These are phyloP conservation scores for Zanthoxylum bungeanum DNA, from an alignment of 345 rosid genomes.

Conservation along the genomic window DNA sequence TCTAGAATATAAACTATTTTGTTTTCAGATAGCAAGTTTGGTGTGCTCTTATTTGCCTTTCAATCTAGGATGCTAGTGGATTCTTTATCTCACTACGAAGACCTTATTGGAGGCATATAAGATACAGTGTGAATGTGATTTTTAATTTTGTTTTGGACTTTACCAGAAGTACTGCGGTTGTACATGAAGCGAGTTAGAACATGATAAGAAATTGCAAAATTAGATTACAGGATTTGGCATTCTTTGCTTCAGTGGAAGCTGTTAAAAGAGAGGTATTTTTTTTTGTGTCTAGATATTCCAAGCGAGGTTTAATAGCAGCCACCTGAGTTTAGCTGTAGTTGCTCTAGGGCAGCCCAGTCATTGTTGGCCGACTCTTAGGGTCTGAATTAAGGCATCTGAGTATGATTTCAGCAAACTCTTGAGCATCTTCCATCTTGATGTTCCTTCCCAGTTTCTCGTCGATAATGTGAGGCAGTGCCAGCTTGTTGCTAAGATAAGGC, in stretches of 20 bases:
- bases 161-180: not conserved
- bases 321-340: conserved; percentile 11
- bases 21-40: not conserved
- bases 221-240: not conserved
- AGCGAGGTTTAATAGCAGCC: not conserved
- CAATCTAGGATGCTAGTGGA: not conserved
- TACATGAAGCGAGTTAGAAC: not conserved
- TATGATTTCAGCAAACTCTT: conserved; percentile 22
- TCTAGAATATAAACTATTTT: not conserved
- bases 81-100: not conserved
- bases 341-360: conserved; percentile 21
- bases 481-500: conserved; percentile 23
- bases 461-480: conserved; percentile 14
- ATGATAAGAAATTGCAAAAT: not conserved
- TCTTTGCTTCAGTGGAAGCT: not conserved
- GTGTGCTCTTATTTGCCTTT: not conserved
- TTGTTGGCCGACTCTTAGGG: conserved; percentile 26
- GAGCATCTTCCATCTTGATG: conserved; percentile 26
- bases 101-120: not conserved
- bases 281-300: not conserved
- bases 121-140: not conserved
- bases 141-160: not conserved
- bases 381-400: conserved; percentile 23
- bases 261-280: not conserved
- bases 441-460: conserved; percentile 30